Percentiles rank a stretch among this genome's conserved stretches.
Conservation (phyloP, 2,329 filamentous ascomycete species). For the Botrytis paeoniae region DNA sequence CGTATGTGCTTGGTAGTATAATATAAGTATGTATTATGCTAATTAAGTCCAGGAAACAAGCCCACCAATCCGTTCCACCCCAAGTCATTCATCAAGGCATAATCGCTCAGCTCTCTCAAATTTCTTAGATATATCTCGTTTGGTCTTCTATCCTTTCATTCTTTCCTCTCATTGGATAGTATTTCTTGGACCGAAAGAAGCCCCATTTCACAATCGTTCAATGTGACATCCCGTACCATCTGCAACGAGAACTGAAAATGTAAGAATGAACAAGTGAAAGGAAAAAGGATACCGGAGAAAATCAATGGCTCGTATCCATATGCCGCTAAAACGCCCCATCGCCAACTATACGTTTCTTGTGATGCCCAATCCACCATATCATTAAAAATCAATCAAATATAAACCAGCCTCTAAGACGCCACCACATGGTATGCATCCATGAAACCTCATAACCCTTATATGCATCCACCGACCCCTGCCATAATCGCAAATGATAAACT, state of each 20-base stretch:
- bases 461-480: not conserved
- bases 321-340: not conserved
- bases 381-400: not conserved
- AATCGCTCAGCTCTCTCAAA: not conserved
- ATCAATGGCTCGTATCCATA: not conserved
- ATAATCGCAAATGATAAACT: slow-evolving; percentile 6
- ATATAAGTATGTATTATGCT: not conserved
- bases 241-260: not conserved
- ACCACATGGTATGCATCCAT: not conserved
- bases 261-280: not conserved
- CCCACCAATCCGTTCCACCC: not conserved
- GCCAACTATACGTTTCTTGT: not conserved
- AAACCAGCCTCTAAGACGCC: slow-evolving; percentile 3
- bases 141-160: not conserved
- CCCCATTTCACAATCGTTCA: not conserved
- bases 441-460: slow-evolving; percentile 8
- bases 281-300: not conserved
- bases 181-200: not conserved
- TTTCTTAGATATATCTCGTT: too few species aligned
- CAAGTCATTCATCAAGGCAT: not conserved
- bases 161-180: not conserved
- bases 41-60: not conserved
- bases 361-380: not conserved
- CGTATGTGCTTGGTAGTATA: not conserved
- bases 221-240: not conserved